Evolutionary conservation across 306 rosid species (phyloP).

Genomic region (Cicer arietinum): DNA sequence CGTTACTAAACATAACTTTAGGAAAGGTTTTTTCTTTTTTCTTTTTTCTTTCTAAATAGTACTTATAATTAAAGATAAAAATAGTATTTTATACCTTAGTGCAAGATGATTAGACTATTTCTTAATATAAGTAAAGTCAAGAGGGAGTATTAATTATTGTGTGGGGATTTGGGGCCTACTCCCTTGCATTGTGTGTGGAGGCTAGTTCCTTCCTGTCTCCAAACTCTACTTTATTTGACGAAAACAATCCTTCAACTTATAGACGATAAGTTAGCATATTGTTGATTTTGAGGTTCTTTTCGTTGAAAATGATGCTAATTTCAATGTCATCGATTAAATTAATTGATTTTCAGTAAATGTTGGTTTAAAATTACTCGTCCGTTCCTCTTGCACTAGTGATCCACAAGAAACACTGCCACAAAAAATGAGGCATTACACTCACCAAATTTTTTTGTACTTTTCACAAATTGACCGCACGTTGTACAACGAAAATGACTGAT

Average conservation of each 20-base stretch:
- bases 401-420: neutral
- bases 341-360: conserved; percentile 14
- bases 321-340: neutral
- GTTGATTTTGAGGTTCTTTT: conserved; percentile 1
- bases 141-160: neutral
- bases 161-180: neutral
- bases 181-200: neutral
- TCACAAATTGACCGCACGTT: neutral
- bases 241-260: conserved; percentile 20
- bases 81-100: too few species aligned
- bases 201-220: conserved; percentile 26
- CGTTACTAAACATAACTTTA: too few species aligned
- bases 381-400: neutral
- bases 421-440: neutral
- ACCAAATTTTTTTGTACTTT: neutral
- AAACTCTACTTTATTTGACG: conserved; percentile 33
- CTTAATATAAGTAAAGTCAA: too few species aligned
- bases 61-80: too few species aligned
- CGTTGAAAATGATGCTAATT: conserved; percentile 8
- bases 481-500: neutral
- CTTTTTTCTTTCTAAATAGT: too few species aligned
- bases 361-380: neutral
- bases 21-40: too few species aligned
- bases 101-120: too few species aligned
- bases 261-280: neutral